phyloP scores from a whole-genome alignment of 495 filamentous ascomycete genomes.

The Neurospora sp. region DNA sequence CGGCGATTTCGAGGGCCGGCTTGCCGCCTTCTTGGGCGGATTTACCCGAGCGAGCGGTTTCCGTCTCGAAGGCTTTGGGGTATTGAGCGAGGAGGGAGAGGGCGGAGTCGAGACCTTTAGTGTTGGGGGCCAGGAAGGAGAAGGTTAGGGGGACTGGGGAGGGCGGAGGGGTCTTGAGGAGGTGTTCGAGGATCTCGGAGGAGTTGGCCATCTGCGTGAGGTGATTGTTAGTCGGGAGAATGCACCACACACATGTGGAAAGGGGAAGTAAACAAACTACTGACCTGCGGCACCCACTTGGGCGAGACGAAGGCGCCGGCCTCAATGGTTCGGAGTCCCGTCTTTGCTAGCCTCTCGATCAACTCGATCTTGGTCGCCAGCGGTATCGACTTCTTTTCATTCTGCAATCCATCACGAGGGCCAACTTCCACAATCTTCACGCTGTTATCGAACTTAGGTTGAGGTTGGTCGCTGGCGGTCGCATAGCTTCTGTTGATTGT shows the following conservation, averaged over 20 bases:
- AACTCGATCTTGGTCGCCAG: conserved; percentile 79
- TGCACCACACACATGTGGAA: not conserved
- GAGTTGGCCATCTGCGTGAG: conserved; percentile 78
- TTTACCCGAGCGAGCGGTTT: conserved; percentile 6
- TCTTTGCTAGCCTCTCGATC: conserved; percentile 68
- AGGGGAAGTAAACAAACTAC: conserved; percentile 5
- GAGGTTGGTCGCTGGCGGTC: conserved; percentile 24
- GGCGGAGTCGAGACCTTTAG: conserved; percentile 58
- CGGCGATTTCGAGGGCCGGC: conserved; percentile 64
- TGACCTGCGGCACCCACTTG: conserved; percentile 96
- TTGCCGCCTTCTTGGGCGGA: conserved; percentile 20
- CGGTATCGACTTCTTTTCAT: conserved; percentile 77
- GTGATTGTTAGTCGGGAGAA: not conserved
- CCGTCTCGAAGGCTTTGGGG: conserved; percentile 29
- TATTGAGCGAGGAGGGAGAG: conserved; percentile 30
- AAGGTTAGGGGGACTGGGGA: conserved; percentile 64
- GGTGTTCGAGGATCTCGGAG: conserved; percentile 63
- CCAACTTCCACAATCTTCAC: conserved; percentile 83
- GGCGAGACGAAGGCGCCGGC: conserved; percentile 91
- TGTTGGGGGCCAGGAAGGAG: conserved; percentile 89
- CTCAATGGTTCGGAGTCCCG: conserved; percentile 80
- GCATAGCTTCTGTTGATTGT: conserved; percentile 21
- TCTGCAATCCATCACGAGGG: conserved; percentile 89
- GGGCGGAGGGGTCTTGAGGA: conserved; percentile 58
- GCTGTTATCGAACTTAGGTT: conserved; percentile 32